These are phyloP conservation scores for Curvularia spicifera DNA, from an alignment of 2,329 filamentous ascomycete genomes.

Conservation along the genomic window DNA sequence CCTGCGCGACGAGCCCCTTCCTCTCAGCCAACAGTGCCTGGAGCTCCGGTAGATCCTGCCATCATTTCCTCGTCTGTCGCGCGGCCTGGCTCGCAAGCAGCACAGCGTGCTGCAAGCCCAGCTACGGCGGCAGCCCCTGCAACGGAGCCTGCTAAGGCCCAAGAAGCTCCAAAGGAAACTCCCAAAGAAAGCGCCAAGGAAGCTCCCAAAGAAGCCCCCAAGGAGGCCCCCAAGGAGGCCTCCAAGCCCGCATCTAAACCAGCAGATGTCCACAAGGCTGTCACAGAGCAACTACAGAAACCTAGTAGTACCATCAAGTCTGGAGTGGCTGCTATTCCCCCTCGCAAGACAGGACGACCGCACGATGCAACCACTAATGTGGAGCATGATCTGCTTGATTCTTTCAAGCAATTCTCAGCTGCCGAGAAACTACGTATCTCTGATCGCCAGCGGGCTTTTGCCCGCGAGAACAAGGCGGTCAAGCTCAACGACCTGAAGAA, in stretches of 20 bases:
- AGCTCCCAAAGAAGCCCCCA: neutral
- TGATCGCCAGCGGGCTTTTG: constrained; percentile 61
- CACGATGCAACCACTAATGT: constrained; percentile 66
- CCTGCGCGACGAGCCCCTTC: constrained; percentile 84
- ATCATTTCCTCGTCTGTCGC: constrained; percentile 87
- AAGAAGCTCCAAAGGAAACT: constrained; percentile 9
- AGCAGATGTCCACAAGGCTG: constrained; percentile 27
- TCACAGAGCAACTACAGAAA: constrained; percentile 36
- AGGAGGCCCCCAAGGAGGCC: constrained; percentile 1
- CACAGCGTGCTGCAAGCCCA: constrained; percentile 33
- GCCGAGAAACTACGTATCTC: constrained; percentile 66
- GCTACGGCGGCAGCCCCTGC: constrained; percentile 27
- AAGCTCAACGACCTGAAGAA: constrained; percentile 95
- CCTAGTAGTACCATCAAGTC: constrained; percentile 41
- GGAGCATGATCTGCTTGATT: constrained; percentile 65
- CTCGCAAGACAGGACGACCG: constrained; percentile 49
- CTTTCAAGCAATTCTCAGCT: constrained; percentile 69
- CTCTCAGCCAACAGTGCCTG: constrained; percentile 73
- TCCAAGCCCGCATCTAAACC: constrained; percentile 30
- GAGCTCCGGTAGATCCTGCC: constrained; percentile 82
- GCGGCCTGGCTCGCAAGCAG: constrained; percentile 51
- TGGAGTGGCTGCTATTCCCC: constrained; percentile 31
- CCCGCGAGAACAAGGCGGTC: constrained; percentile 79
- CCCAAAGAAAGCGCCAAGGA: constrained; percentile 9
- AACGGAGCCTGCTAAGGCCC: constrained; percentile 23